Percentiles rank a stretch among this genome's conserved stretches.
Evolutionary conservation across 164 flowering plant genomes (phyloP).

Genomic region (Vitis amurensis): DNA sequence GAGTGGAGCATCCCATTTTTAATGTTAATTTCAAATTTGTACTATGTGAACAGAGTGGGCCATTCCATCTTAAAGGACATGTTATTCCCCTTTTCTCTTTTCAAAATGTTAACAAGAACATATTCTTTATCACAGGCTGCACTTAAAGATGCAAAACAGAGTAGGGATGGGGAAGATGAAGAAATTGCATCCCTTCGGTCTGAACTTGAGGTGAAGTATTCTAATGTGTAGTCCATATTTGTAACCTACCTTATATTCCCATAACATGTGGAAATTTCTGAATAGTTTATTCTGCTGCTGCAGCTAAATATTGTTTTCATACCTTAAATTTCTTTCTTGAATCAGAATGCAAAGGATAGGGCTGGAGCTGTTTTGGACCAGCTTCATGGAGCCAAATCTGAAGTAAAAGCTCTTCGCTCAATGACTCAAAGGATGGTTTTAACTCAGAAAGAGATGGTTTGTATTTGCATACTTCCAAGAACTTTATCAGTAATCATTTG

Average conservation of each 20-base stretch:
- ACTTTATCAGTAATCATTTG: background rate
- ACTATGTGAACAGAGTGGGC: constrained; percentile 2
- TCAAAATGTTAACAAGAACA: background rate
- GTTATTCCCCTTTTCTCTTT: background rate
- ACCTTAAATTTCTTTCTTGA: constrained; percentile 10
- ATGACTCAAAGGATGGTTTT: constrained; percentile 91
- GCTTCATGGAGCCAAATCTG: constrained; percentile 79
- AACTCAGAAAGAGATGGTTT: constrained; percentile 94
- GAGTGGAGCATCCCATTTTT: background rate
- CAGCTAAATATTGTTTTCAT: background rate
- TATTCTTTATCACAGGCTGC: constrained; percentile 58
- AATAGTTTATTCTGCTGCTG: background rate
- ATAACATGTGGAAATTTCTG: background rate
- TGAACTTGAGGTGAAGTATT: constrained; percentile 61
- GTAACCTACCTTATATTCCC: background rate
- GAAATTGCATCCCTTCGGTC: constrained; percentile 61
- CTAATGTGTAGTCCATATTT: constrained; percentile 5
- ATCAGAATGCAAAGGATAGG: constrained; percentile 66
- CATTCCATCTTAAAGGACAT: background rate
- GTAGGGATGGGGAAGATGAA: constrained; percentile 57
- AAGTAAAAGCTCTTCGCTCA: constrained; percentile 75
- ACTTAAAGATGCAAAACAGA: constrained; percentile 72
- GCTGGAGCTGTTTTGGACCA: constrained; percentile 52
- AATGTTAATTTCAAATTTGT: background rate
- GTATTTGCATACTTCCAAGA: constrained; percentile 10